phyloP scores from a whole-genome alignment of 2,329 filamentous ascomycete species.

The Aureobasidium pullulans region DNA sequence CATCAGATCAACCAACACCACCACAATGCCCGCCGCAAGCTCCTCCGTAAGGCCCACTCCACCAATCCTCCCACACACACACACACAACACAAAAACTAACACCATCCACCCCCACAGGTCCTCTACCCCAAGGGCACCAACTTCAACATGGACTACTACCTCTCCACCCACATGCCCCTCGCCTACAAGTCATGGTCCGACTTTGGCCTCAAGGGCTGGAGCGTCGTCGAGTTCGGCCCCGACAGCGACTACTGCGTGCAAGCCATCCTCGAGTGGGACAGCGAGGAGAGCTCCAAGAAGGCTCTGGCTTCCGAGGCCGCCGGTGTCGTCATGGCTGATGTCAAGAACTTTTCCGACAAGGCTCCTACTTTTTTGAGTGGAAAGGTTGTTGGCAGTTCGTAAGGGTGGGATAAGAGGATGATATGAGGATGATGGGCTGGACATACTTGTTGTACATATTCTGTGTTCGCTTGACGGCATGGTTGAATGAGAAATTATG shows the following conservation, averaged over 20 bases:
- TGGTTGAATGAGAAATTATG: not conserved
- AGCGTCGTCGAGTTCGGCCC: slow-evolving; percentile 26
- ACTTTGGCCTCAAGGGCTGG: slow-evolving; percentile 27
- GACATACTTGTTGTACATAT: not conserved
- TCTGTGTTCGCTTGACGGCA: not conserved
- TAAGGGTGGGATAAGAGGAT: not conserved
- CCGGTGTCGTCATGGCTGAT: slow-evolving; percentile 25
- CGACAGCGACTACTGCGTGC: slow-evolving; percentile 26
- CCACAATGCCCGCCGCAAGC: slow-evolving; percentile 16
- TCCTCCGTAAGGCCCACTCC: not conserved
- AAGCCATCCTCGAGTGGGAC: slow-evolving; percentile 28
- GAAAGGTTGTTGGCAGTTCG: slow-evolving; percentile 21
- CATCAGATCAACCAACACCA: not conserved
- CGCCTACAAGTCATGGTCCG: slow-evolving; percentile 26
- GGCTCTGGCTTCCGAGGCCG: slow-evolving; percentile 19
- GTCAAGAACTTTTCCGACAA: slow-evolving; percentile 30
- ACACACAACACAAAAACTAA: not conserved
- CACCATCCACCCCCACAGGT: slow-evolving; percentile 15
- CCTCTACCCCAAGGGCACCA: slow-evolving; percentile 29
- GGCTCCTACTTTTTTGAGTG: slow-evolving; percentile 26
- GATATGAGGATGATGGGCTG: not conserved
- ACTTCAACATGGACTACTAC: slow-evolving; percentile 35
- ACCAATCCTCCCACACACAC: not conserved
- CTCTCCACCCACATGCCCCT: slow-evolving; percentile 32
- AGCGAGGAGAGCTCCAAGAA: slow-evolving; percentile 23